Evolutionary conservation across 441 rosid species (phyloP), one percentile per base, ranked within the genome.

Genomic region (Eutrema salsugineum): DNA sequence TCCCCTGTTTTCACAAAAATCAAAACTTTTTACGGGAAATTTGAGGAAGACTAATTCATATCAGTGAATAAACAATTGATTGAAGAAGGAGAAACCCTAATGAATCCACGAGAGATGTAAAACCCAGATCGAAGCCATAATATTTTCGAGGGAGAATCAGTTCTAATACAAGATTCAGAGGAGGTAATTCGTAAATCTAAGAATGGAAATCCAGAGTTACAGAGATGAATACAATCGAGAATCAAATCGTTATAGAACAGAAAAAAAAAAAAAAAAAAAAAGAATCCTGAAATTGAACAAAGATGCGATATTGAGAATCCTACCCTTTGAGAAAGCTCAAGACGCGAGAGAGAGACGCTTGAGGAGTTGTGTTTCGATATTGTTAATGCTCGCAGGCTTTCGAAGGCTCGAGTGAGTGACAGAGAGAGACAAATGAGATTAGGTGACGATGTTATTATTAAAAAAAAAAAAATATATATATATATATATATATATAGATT

Each of bases 1-100:
- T 35, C 8, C 16, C 75, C 76, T 79, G 83, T 57, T 17, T 70
- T 51, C 54, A 64, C 54, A 65, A 40, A 20, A 17, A 17, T 28
- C 0, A 30, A 33, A 57, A 42, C 32, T 22, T 14, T 27, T 62
- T 27, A 63, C 40, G 27, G 6, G 15, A 53, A 54, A 9, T 22
- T 20, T 8, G 39, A 44, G n/a, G 11, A 24, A 53, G 6, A 66
- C 6, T 20, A 19, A 42, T 63, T 19, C 53, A 53, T 39, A 12
- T 11, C n/a, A 38, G n/a, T 11, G 42, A 46, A 64, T n/a, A n/a
- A n/a, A n/a, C n/a, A n/a, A n/a, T n/a, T n/a, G n/a, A n/a, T n/a
- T n/a, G n/a, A n/a, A n/a, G n/a, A n/a, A n/a, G n/a, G n/a, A n/a
- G 36, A 56, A 62, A 51, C 60, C 43, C 55, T 40, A 73, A 73